These are phyloP conservation scores for Ceratobasidium papillatum DNA, from an alignment of 1,284 basidiomycete genomes.

Conservation along the genomic window DNA sequence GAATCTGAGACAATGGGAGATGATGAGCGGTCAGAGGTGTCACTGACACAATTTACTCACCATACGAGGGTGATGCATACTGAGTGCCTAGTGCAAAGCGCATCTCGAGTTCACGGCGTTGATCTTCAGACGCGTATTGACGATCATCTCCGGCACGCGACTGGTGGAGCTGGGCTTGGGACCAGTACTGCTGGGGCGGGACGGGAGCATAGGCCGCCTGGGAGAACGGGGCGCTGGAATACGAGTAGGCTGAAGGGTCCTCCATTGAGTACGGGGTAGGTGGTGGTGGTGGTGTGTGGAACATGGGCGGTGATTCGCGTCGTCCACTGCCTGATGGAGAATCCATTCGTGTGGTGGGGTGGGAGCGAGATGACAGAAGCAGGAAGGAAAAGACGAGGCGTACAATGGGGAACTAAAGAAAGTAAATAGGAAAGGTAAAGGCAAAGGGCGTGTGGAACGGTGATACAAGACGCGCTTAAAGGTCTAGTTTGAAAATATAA, in stretches of 20 bases:
- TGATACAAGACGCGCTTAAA: constrained; percentile 16
- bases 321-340: constrained; percentile 33
- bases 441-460: neutral
- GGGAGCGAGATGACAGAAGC: neutral
- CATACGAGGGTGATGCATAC: constrained; percentile 10
- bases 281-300: constrained; percentile 26
- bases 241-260: constrained; percentile 15
- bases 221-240: constrained; percentile 1
- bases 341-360: constrained; percentile 20
- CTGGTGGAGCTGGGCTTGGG: constrained; percentile 17
- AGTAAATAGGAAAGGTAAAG: constrained; percentile 13
- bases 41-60: neutral
- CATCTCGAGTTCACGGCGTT: constrained; percentile 31
- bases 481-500: constrained; percentile 12
- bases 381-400: neutral
- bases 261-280: constrained; percentile 22
- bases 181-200: constrained; percentile 20
- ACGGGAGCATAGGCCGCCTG: neutral
- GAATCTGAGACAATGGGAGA: constrained; percentile 3
- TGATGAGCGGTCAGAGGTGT: neutral
- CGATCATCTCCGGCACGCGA: constrained; percentile 12
- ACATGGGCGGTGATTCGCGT: constrained; percentile 19
- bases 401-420: constrained; percentile 22
- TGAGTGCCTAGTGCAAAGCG: constrained; percentile 8
- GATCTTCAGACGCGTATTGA: constrained; percentile 17